A percentile compares a stretch with the other conserved stretches of the same genome.
phyloP scores from a whole-genome alignment of 192 early-diverging fungal genomes.

The Coemansia sp. region DNA sequence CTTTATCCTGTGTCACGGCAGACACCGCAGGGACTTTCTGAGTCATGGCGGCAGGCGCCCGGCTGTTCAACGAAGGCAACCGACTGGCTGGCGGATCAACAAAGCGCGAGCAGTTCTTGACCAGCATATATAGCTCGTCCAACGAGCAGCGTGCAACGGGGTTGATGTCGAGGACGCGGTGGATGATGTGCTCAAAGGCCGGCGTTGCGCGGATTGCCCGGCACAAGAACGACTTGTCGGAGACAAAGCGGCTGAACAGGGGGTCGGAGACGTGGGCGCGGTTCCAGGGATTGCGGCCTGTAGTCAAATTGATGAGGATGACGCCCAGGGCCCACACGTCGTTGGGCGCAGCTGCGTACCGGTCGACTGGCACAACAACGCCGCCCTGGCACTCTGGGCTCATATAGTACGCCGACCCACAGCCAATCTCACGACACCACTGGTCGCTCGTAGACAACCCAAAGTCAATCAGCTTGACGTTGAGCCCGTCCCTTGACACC shows the following conservation, averaged over 20 bases:
- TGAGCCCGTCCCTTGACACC: conserved; percentile 47
- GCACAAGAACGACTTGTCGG: conserved; percentile 62
- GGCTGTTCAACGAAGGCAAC: neutral
- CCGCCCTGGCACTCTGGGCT: conserved; percentile 78
- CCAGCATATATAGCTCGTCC: conserved; percentile 46
- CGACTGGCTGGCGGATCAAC: conserved; percentile 14
- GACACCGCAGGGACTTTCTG: neutral
- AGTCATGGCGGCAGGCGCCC: neutral
- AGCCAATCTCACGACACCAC: conserved; percentile 78
- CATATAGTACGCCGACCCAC: conserved; percentile 86
- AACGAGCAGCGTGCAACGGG: conserved; percentile 58
- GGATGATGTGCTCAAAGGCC: conserved; percentile 68
- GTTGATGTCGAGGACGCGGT: conserved; percentile 72
- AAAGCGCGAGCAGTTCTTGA: conserved; percentile 43
- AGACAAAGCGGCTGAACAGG: conserved; percentile 71
- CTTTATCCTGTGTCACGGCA: neutral
- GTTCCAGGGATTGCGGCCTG: conserved; percentile 81
- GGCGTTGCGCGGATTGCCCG: conserved; percentile 66
- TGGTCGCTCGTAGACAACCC: conserved; percentile 79
- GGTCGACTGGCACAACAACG: conserved; percentile 53
- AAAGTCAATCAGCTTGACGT: conserved; percentile 87
- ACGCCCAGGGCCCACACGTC: conserved; percentile 90
- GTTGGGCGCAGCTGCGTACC: conserved; percentile 68
- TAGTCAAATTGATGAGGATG: conserved; percentile 84
- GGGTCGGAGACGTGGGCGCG: conserved; percentile 69